Percentiles rank a stretch among this genome's conserved stretches.
Evolutionary conservation across 306 rosid species (phyloP).

Genomic region (Inga laurina): DNA sequence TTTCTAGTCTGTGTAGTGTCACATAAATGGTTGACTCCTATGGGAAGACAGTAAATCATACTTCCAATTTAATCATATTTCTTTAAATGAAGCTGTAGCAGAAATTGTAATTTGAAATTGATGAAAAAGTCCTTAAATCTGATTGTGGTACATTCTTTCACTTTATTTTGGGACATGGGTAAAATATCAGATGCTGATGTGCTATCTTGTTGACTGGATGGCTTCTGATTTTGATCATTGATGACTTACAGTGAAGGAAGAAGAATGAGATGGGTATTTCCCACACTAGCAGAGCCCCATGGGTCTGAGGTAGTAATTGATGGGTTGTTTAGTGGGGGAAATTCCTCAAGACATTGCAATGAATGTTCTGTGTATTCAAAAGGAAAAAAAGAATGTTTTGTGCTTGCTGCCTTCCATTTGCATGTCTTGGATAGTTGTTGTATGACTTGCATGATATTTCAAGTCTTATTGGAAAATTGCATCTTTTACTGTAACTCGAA

Average conservation of each 20-base stretch:
- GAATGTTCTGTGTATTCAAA: neutral
- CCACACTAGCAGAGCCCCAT: slow-evolving; percentile 58
- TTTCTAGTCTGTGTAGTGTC: neutral
- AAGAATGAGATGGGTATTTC: slow-evolving; percentile 91
- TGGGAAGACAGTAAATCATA: no score
- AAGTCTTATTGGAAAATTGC: neutral
- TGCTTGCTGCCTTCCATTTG: neutral
- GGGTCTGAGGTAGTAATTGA: slow-evolving; percentile 52
- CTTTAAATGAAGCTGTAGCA: neutral
- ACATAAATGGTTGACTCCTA: neutral
- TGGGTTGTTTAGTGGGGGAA: slow-evolving; percentile 2
- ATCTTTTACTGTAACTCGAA: neutral
- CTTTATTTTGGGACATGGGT: slow-evolving; percentile 11
- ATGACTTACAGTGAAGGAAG: slow-evolving; percentile 85
- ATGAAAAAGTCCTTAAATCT: slow-evolving; percentile 1
- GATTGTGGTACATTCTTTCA: slow-evolving; percentile 7
- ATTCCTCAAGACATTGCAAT: neutral
- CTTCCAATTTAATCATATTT: no score
- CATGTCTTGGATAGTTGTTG: neutral
- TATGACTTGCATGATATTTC: neutral
- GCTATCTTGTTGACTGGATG: slow-evolving; percentile 19
- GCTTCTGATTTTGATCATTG: slow-evolving; percentile 35
- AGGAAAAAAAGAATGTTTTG: neutral
- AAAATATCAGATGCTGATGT: slow-evolving; percentile 19
- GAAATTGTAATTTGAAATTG: slow-evolving; percentile 1